phyloP scores from a whole-genome alignment of 345 rosid genomes.

The Triadica sebifera region DNA sequence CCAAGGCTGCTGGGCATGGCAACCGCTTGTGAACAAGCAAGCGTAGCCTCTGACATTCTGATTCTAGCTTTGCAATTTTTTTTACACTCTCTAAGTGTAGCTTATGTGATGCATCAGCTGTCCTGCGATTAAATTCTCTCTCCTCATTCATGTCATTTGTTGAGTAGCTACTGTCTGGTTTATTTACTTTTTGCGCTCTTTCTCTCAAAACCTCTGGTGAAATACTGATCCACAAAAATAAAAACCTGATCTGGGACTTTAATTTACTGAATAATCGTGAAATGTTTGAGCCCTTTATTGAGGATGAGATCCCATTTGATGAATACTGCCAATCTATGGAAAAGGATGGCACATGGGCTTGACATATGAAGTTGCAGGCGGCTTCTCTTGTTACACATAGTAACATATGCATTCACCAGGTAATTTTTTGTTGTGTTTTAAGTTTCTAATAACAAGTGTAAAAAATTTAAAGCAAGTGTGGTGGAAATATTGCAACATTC shows the following conservation, averaged over 20 bases:
- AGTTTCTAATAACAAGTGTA: not conserved
- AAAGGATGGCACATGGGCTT: conserved; percentile 92
- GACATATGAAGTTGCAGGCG: conserved; percentile 94
- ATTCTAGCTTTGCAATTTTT: conserved; percentile 81
- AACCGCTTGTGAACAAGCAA: conserved; percentile 73
- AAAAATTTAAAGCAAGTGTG: not conserved
- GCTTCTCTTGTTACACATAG: conserved; percentile 79
- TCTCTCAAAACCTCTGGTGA: no score
- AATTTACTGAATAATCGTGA: conserved; percentile 61
- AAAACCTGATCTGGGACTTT: conserved; percentile 18
- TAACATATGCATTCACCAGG: conserved; percentile 90
- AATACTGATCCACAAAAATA: conserved; percentile 12
- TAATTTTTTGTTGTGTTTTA: conserved; percentile 20
- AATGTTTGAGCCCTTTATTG: conserved; percentile 83
- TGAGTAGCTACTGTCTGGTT: conserved; percentile 3
- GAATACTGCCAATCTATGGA: conserved; percentile 83
- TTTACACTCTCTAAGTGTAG: conserved; percentile 77
- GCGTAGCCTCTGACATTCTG: conserved; percentile 87
- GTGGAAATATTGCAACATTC: not conserved
- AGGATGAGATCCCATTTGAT: conserved; percentile 86
- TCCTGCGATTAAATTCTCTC: conserved; percentile 46
- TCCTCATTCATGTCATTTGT: not conserved
- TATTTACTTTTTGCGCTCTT: no score
- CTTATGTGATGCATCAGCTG: conserved; percentile 69
- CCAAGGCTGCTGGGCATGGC: conserved; percentile 80